These are phyloP conservation scores for Pythium insidiosum DNA, from an alignment of 352 stramenopile species.

Conservation along the genomic window DNA sequence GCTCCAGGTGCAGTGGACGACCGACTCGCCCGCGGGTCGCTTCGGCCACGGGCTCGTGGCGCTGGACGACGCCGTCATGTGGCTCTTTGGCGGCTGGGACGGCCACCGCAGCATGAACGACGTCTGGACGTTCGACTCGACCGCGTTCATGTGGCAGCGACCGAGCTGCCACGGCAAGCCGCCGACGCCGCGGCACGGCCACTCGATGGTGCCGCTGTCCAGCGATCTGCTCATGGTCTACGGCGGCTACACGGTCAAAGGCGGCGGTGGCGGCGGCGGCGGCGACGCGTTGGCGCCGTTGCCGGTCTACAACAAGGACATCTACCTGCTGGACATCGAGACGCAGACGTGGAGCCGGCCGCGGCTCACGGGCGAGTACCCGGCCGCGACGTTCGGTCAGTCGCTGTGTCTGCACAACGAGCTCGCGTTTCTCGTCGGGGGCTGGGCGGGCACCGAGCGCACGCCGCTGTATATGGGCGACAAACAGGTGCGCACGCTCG, in stretches of 20 bases:
- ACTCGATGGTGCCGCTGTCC: slow-evolving; percentile 46
- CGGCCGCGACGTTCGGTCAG: slow-evolving; percentile 55
- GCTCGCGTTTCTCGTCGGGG: slow-evolving; percentile 54
- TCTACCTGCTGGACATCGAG: slow-evolving; percentile 57
- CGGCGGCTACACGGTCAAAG: slow-evolving; percentile 73
- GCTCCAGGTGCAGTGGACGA: slow-evolving; percentile 83
- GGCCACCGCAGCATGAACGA: slow-evolving; percentile 68
- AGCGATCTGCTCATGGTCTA: slow-evolving; percentile 49
- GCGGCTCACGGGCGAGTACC: slow-evolving; percentile 62
- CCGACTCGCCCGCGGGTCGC: slow-evolving; percentile 58
- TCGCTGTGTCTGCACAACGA: slow-evolving; percentile 33
- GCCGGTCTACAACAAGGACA: slow-evolving; percentile 69
- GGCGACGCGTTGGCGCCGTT: slow-evolving; percentile 32
- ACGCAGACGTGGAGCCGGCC: slow-evolving; percentile 54
- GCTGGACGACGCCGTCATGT: slow-evolving; percentile 66
- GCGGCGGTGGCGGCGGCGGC: too few relatives aligned
- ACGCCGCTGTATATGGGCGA: slow-evolving; percentile 74
- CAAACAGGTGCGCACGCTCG: slow-evolving; percentile 51
- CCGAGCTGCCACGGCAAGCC: slow-evolving; percentile 53
- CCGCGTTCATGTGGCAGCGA: slow-evolving; percentile 65
- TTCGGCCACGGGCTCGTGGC: slow-evolving; percentile 60
- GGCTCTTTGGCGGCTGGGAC: slow-evolving; percentile 88
- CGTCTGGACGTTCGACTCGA: slow-evolving; percentile 64
- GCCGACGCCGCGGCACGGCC: slow-evolving; percentile 62
- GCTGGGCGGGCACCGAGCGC: slow-evolving; percentile 70